Evolutionary conservation across 345 rosid genomes (phyloP), one percentile per base, ranked within the genome.

Genomic region (Hevea brasiliensis): DNA sequence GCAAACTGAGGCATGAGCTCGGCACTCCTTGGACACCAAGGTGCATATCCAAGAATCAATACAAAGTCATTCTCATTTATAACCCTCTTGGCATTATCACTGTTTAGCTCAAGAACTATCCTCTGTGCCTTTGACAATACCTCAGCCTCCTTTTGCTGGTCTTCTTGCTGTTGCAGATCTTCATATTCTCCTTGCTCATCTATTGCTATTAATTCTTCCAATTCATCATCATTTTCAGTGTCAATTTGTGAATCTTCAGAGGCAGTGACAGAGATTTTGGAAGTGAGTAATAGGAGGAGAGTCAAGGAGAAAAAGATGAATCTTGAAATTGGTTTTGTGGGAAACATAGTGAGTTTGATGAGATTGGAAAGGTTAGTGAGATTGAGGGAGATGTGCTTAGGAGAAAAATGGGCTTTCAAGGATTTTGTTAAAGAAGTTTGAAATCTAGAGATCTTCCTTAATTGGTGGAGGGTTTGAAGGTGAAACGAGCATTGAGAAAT

Each of bases 1-100:
- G 93, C 89, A 41, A 88, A 93, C 51, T 82, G 82, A 41, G 98
- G 98, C 97, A 93, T 93, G 41, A 93, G 81, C 78, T 93, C 98
- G 26, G 98, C 98, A 79, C 98, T 88, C 56, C 97, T 85, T 14
- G 83, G 79, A 20, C 92, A 89, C 97, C 98, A 93, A 42, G 98
- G 96, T 1, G 97, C 94, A 62, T 91, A 93, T 12, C 98, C 98
- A 51, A 93, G 78, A 75, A 91, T 79, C 84, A 93, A 50, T 29
- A 91, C 95, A 77, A 63, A 86, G 82, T 89, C 93, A 77, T 83
- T 86, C 51, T 72, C 85, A 48, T 84, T 81, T 55, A 84, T 79
- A 37, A 81, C 74, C 72, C 84, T 86, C 76, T 73, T 83, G 58
- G 81, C 26, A 76, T 82, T 89, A 27, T 93, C 94, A 45, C 70